Evolutionary conservation across 257 asterid species (phyloP), one percentile per base, ranked within the genome.

Genomic region (Rubia yunnanensis): DNA sequence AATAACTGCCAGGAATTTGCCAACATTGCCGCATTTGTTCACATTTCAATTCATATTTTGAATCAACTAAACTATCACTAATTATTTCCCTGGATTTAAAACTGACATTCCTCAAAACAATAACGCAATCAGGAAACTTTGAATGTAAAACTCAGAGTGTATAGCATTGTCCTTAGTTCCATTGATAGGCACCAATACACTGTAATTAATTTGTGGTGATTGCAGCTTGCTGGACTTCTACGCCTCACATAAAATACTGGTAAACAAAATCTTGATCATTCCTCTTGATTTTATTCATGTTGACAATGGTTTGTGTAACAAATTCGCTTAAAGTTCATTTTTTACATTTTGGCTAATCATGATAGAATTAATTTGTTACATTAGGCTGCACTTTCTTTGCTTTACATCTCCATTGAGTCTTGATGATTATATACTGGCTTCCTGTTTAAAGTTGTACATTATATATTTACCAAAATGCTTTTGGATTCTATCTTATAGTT

Each of bases 171-270:
- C n/a, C n/a, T n/a, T n/a, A n/a, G n/a, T n/a, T n/a, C n/a, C n/a
- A n/a, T n/a, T n/a, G n/a, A n/a, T n/a, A n/a, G n/a, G n/a, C n/a
- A n/a, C n/a, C n/a, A n/a, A n/a, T n/a, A n/a, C n/a, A n/a, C n/a
- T n/a, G n/a, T n/a, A n/a, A n/a, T n/a, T n/a, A n/a, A n/a, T 30
- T 30, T 27, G 5, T 72, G 38, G 72, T 59, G 32, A 68, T 68
- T 76, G 82, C 89, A 89, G 98, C 77, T 83, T 92, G 98, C 82
- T 89, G 98, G 98, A 69, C 76, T 66, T 59, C 65, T 15, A 83
- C 94, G 65, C 91, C 95, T 72, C 98, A 48, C 50, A 80, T 92
- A 31, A 79, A 66, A 10, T 74, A 85, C 26, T 92, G 98, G 97
- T 91, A 86, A 59, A 7, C 18, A 60, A 1, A 50, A 26, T 30